Evolutionary conservation across 2,329 filamentous ascomycete species (phyloP), one percentile per base, ranked within the genome.

Genomic region (Metarhizium brunneum): DNA sequence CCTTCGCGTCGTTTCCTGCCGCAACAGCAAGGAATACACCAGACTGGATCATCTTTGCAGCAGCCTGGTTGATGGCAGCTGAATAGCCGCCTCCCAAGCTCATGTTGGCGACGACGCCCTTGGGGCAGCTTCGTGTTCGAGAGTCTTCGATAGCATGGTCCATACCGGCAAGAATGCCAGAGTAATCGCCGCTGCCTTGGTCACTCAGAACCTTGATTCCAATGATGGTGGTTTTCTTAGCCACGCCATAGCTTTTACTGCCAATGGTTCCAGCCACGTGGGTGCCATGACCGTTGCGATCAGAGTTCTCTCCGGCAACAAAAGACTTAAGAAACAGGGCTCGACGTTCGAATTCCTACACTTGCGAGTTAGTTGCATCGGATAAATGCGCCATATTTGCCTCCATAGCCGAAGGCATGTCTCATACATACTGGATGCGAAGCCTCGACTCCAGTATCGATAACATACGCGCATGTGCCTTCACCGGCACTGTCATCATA

Each of bases 11-110:
- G 64, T 83, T 83, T 20, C 81, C 81, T 20, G 81, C 80, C 4
- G 81, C 79, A 0, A 81, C 79, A 35, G 78, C 76, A 2, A 77
- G 71, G 53, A 80, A 73, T 35, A 84, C 68, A 25, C 79, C 79
- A 1, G 65, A 62, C 20, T 62, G 61, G 62, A 74, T 74, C 52
- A 78, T 76, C 29, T 66, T 69, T 38, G 73, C 69, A 18, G 82
- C 71, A 49, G 77, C 78, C 32, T 64, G 89, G 72, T 82, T 82
- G 62, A 82, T 70, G 47, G 79, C 69, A 0, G 67, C 16, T 4
- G 50, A 53, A 4, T 13, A 4, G 11, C 7, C 10, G 10, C 52
- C 52, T 53, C 58, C 80, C 2, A 84, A 72, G 25, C 77, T 81
- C 76, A 84, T 76, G 69, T 74, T 79, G 56, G 81, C 73, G 18